These are phyloP conservation scores for Astraeus odoratus DNA, from an alignment of 768 basidiomycete genomes.

Conservation along the genomic window DNA sequence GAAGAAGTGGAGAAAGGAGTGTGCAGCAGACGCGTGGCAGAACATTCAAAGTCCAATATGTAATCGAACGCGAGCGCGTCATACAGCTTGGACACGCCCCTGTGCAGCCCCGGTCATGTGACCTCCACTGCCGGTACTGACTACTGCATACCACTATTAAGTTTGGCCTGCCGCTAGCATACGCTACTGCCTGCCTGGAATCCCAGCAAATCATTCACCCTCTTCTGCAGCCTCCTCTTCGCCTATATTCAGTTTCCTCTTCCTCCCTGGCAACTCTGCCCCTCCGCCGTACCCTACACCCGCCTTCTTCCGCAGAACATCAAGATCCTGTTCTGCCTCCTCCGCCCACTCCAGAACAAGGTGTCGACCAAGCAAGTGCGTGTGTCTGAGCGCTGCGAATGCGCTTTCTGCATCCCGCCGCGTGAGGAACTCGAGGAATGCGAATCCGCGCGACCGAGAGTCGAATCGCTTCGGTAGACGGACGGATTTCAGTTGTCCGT, in stretches of 20 bases:
- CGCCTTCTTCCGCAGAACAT: conserved; percentile 68
- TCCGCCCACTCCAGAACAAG: conserved; percentile 93
- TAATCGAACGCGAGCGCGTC: too few relatives aligned
- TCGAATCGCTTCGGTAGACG: conserved; percentile 92
- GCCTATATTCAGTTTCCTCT: conserved; percentile 60
- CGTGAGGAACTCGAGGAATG: conserved; percentile 91
- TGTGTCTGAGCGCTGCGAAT: conserved; percentile 80
- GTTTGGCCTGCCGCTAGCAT: too few relatives aligned
- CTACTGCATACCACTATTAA: too few relatives aligned
- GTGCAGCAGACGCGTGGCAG: too few relatives aligned
- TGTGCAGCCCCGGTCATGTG: too few relatives aligned
- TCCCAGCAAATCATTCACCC: neutral
- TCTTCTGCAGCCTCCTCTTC: conserved; percentile 29
- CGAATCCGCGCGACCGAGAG: conserved; percentile 85
- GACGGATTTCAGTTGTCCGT: conserved; percentile 91
- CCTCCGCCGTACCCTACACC: conserved; percentile 72
- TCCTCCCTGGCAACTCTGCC: conserved; percentile 63
- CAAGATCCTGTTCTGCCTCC: conserved; percentile 73
- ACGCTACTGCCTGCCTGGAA: too few relatives aligned
- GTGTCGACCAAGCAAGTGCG: conserved; percentile 93
- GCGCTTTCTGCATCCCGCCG: conserved; percentile 88
- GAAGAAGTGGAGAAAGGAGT: too few relatives aligned
- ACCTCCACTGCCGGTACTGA: too few relatives aligned
- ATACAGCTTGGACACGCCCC: too few relatives aligned
- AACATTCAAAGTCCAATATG: too few relatives aligned